Evolutionary conservation across 129 eudicot species (phyloP), one percentile per base, ranked within the genome.

Genomic region (Arctium minus): DNA sequence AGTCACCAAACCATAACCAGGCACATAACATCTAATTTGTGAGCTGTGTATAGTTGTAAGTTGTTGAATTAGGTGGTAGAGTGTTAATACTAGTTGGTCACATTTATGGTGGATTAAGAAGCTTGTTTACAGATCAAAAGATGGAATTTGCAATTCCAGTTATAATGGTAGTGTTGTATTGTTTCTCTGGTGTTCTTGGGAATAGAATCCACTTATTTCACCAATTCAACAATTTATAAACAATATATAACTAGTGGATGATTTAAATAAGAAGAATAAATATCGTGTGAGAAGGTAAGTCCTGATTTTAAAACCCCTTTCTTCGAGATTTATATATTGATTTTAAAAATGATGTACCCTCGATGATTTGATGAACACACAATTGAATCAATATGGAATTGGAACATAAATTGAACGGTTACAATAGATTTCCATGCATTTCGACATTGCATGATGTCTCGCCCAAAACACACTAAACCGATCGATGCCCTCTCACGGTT

Each of bases 21-120:
- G 76, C 74, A 74, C 84, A 9, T 83, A 79, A 29, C 53, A 13
- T 73, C 39, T 53, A 22, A 65, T 37, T 56, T 67, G 67, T 85
- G 37, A 46, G 42, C 71, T 75, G 74, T 33, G 40, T 17, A 50
- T 79, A 46, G 13, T 74, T 29, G 13, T 75, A 56, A 70, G 80
- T 56, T 83, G 72, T 36, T 30, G 73, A 31, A 70, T 73, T 78
- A 79, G 72, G 30, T 79, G 84, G 30, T 79, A 62, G 76, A 44
- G 42, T 79, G 72, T 73, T 73, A 29, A 30, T 60, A 64, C 22
- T 10, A 70, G 60, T 42, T 36, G 71, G 65, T 77, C 31, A 12
- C 18, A 2, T 77, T 71, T 27, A 70, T 78, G 38, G 74, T 75
- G 38, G 80, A 53, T 32, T 77, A 48, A 69, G 86, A 83, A 77